A percentile compares a stretch with the other conserved stretches of the same genome.
Conservation (phyloP, 495 filamentous ascomycete genomes). For the Cryomyces minteri region DNA sequence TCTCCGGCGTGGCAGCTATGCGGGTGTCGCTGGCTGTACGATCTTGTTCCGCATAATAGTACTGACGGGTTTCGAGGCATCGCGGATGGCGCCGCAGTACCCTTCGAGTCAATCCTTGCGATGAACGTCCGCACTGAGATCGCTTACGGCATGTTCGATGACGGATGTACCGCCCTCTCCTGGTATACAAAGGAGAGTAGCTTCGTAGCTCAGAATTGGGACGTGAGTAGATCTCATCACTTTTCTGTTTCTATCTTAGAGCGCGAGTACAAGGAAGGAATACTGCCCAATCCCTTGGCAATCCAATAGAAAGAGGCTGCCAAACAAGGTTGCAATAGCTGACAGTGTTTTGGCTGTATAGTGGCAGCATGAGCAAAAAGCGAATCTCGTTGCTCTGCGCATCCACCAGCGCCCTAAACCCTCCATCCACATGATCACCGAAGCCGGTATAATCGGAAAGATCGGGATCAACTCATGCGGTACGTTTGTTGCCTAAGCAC, state of each 20-base stretch:
- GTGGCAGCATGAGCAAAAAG: too few species aligned
- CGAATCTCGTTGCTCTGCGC: too few species aligned
- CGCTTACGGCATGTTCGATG: slow-evolving; percentile 39
- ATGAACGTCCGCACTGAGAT: slow-evolving; percentile 54
- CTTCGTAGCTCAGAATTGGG: slow-evolving; percentile 51
- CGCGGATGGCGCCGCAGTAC: slow-evolving; percentile 34
- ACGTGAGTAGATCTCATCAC: slow-evolving; percentile 14
- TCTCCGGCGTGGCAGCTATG: slow-evolving; percentile 16
- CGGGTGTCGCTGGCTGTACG: slow-evolving; percentile 20
- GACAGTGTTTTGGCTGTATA: too few species aligned
- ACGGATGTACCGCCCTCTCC: slow-evolving; percentile 43
- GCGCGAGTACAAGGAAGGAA: too few species aligned
- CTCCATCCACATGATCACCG: slow-evolving; percentile 22
- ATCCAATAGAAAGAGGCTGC: slow-evolving; percentile 12
- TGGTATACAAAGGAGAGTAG: slow-evolving; percentile 27
- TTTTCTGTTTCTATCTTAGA: slow-evolving; percentile 2
- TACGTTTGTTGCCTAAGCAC: too few species aligned
- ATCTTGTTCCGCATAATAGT: too few species aligned
- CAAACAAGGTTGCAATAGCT: too few species aligned
- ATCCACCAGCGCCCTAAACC: too few species aligned
- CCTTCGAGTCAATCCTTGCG: slow-evolving; percentile 40
- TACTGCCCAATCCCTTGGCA: slow-evolving; percentile 14
- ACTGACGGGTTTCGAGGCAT: slow-evolving; percentile 23
- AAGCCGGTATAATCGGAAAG: slow-evolving; percentile 57
- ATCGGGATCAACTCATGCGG: slow-evolving; percentile 46